A percentile compares a stretch with the other conserved stretches of the same genome.
Evolutionary conservation across 2,329 filamentous ascomycete species (phyloP).

Genomic region (Colletotrichum limetticola): DNA sequence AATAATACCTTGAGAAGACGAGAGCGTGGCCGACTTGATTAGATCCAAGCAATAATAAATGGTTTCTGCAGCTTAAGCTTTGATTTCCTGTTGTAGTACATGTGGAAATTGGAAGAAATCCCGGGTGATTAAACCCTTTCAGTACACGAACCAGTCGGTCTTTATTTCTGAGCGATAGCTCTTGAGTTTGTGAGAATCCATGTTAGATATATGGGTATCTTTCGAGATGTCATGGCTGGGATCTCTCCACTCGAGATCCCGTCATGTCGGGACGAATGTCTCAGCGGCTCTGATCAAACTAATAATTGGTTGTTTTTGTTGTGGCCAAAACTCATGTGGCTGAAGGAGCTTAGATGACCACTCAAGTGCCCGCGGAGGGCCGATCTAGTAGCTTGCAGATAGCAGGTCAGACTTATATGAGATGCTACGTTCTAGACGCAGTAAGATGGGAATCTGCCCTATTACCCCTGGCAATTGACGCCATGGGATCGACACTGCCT

Average conservation of each 20-base stretch:
- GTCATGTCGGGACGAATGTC: no score
- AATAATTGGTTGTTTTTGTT: neutral
- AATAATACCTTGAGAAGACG: neutral
- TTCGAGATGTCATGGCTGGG: neutral
- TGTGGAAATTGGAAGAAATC: neutral
- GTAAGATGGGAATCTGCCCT: neutral
- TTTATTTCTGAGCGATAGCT: neutral
- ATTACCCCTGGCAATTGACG: neutral
- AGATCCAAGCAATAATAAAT: neutral
- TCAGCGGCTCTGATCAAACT: neutral
- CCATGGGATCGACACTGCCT: neutral
- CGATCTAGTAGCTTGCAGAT: neutral
- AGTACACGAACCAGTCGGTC: neutral
- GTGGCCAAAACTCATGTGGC: neutral
- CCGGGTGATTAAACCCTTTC: neutral
- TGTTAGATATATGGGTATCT: neutral
- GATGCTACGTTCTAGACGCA: neutral
- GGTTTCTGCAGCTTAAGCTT: neutral
- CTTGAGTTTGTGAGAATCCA: neutral
- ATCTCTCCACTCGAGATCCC: neutral
- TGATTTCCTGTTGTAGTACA: neutral
- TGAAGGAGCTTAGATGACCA: no score
- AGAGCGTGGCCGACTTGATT: neutral
- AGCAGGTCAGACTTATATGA: neutral
- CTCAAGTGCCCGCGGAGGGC: neutral